A percentile compares a stretch with the other conserved stretches of the same genome.
Evolutionary conservation across 305 asterid genomes (phyloP).

Genomic region (Fraxinus angustifolia): DNA sequence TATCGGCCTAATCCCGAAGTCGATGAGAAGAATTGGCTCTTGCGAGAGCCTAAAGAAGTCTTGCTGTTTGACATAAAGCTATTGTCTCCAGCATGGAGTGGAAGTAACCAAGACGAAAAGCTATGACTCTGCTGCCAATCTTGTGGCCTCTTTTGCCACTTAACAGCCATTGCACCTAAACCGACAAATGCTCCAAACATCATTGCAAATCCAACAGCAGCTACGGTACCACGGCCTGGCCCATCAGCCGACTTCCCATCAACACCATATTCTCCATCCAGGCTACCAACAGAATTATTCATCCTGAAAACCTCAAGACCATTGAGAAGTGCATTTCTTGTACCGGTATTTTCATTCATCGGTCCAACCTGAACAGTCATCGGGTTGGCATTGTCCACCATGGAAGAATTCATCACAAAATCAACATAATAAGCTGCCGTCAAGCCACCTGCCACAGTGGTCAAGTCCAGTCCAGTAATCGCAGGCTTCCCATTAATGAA

Average conservation of each 20-base stretch:
- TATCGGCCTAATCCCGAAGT: conserved; percentile 41
- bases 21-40: conserved; percentile 55
- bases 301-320: conserved; percentile 79
- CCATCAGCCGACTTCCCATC: conserved; percentile 38
- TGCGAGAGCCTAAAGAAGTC: conserved; percentile 55
- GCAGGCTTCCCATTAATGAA: conserved; percentile 63
- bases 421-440: conserved; percentile 70
- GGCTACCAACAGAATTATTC: conserved; percentile 78
- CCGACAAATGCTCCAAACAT: conserved; percentile 94
- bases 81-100: conserved; percentile 79
- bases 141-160: conserved; percentile 91
- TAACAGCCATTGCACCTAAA: conserved; percentile 85
- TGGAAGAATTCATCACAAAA: conserved; percentile 61
- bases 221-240: conserved; percentile 53
- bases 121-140: conserved; percentile 84
- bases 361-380: conserved; percentile 73
- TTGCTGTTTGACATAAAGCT: conserved; percentile 63
- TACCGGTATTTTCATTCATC: conserved; percentile 50
- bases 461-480: conserved; percentile 63
- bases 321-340: conserved; percentile 70
- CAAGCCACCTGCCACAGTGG: conserved; percentile 53
- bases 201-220: conserved; percentile 94
- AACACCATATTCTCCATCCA: conserved; percentile 69
- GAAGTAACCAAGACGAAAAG: conserved; percentile 89
- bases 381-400: conserved; percentile 48